Evolutionary conservation across 2,329 filamentous ascomycete species (phyloP).

Genomic region (Trichoderma koningii): DNA sequence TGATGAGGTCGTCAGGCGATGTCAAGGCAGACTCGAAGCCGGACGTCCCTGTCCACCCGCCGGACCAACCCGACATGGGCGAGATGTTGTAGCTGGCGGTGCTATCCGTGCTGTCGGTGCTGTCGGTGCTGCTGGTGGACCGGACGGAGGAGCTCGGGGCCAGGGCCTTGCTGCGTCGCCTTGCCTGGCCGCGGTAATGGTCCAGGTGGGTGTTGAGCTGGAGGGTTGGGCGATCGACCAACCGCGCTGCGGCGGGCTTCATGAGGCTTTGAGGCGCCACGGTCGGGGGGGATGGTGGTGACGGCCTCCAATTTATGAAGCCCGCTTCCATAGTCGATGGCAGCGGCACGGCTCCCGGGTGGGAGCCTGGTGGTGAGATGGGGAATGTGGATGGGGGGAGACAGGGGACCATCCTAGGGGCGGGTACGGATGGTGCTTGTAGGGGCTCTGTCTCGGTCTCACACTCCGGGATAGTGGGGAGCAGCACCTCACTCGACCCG

Average conservation of each 20-base stretch:
- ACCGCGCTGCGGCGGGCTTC: slow-evolving; percentile 29
- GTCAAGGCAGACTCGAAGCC: slow-evolving; percentile 48
- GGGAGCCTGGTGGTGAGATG: slow-evolving; percentile 26
- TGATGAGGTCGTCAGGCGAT: slow-evolving; percentile 48
- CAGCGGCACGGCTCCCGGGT: slow-evolving; percentile 6
- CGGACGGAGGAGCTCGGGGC: slow-evolving; percentile 53
- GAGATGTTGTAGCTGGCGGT: slow-evolving; percentile 49
- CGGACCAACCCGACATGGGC: slow-evolving; percentile 49
- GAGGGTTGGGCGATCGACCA: slow-evolving; percentile 40
- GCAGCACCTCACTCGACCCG: slow-evolving; percentile 50
- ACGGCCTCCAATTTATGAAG: slow-evolving; percentile 36
- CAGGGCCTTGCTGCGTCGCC: slow-evolving; percentile 46
- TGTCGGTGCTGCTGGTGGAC: slow-evolving; percentile 46
- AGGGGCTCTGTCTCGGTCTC: slow-evolving; percentile 32
- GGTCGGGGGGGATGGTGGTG: slow-evolving; percentile 33
- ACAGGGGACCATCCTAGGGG: slow-evolving; percentile 28
- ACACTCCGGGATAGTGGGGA: slow-evolving; percentile 37
- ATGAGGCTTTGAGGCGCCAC: slow-evolving; percentile 34
- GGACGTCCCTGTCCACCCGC: slow-evolving; percentile 45
- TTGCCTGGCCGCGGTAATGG: slow-evolving; percentile 36
- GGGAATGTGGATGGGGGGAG: slow-evolving; percentile 33
- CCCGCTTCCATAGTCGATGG: slow-evolving; percentile 35
- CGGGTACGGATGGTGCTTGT: not conserved
- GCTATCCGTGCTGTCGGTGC: slow-evolving; percentile 44
- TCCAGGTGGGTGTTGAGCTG: slow-evolving; percentile 45